These are phyloP conservation scores for Beauveria australis DNA, from an alignment of 2,329 filamentous ascomycete genomes.

Conservation along the genomic window DNA sequence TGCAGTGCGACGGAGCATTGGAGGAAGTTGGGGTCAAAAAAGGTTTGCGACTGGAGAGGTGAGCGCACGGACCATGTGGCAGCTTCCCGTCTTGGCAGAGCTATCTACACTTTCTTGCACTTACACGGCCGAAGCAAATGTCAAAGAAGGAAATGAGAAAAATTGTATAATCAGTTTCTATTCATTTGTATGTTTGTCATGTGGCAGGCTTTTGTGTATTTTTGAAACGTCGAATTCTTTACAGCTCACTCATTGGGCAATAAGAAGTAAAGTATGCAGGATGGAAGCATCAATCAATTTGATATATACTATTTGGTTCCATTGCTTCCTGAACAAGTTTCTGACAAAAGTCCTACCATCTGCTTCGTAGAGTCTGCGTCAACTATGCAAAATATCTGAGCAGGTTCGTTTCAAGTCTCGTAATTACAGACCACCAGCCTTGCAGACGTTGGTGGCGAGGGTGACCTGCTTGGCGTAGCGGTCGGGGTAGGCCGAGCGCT, in stretches of 20 bases:
- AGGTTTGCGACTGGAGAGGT: background rate
- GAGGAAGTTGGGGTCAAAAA: background rate
- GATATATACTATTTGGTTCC: background rate
- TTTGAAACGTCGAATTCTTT: too few species aligned
- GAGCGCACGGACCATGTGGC: conserved; percentile 1
- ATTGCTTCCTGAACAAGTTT: background rate
- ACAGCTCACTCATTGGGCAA: too few species aligned
- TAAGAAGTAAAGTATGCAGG: background rate
- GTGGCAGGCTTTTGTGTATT: too few species aligned
- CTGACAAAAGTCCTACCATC: background rate
- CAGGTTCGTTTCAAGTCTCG: background rate
- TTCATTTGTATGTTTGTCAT: too few species aligned
- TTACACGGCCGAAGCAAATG: background rate
- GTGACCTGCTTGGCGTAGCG: conserved; percentile 14
- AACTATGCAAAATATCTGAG: background rate
- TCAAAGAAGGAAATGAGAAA: too few species aligned
- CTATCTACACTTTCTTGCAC: background rate
- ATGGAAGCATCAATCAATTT: background rate
- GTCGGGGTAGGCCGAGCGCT: conserved; percentile 16
- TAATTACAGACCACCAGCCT: conserved; percentile 14
- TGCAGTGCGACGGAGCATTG: background rate
- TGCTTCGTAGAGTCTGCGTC: background rate
- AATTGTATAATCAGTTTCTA: too few species aligned
- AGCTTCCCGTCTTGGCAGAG: background rate
- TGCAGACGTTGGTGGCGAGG: conserved; percentile 14